phyloP scores from a whole-genome alignment of 2,329 filamentous ascomycete genomes.

The Pseudocercospora musae region DNA sequence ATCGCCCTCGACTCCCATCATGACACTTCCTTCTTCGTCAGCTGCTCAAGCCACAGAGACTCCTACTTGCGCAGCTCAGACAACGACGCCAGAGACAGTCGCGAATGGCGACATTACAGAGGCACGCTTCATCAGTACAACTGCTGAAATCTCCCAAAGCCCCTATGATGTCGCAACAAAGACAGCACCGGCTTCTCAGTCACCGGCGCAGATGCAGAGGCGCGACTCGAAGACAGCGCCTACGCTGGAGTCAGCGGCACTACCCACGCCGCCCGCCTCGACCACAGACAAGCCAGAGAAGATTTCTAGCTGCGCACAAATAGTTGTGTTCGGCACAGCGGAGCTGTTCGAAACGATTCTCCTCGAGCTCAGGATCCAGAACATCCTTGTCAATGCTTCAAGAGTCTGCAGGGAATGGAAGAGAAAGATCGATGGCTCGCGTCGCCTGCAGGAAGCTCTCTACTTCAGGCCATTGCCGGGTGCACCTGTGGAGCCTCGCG shows the following conservation, averaged over 20 bases:
- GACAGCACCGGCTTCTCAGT: background rate
- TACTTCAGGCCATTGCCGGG: constrained; percentile 8
- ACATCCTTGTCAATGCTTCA: background rate
- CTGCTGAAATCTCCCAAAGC: background rate
- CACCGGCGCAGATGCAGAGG: background rate
- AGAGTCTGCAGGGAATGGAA: constrained; percentile 13
- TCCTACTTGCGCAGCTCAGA: too few relatives aligned
- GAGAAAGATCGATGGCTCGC: constrained; percentile 5
- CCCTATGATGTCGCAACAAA: background rate
- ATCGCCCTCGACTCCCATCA: too few relatives aligned
- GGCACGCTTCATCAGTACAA: background rate
- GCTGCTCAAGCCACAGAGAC: background rate
- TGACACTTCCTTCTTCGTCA: background rate
- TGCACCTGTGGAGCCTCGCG: background rate
- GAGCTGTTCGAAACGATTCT: constrained; percentile 31
- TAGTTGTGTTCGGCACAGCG: constrained; percentile 5
- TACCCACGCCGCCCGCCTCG: background rate
- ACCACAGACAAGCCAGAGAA: background rate
- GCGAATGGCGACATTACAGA: background rate
- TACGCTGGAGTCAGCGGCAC: background rate
- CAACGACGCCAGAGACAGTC: too few relatives aligned
- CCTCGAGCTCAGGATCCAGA: background rate
- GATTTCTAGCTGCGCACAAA: background rate
- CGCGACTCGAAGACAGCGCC: background rate
- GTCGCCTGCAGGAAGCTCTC: constrained; percentile 11